These are phyloP conservation scores for Ophiostoma sp. DNA, from an alignment of 2,329 filamentous ascomycete species.

Conservation along the genomic window DNA sequence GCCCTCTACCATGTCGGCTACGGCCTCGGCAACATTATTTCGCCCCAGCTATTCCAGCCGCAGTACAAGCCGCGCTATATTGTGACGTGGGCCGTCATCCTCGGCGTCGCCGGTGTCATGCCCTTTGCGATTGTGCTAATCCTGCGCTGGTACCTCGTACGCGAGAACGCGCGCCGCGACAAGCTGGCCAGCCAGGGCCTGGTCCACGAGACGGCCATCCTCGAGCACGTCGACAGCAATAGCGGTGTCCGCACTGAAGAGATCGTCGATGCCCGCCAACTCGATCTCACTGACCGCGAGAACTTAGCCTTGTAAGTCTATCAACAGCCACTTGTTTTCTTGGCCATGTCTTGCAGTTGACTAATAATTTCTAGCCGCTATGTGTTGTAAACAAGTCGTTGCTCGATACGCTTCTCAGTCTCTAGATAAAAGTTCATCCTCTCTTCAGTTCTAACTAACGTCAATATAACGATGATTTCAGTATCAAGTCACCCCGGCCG, in stretches of 20 bases:
- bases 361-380: not conserved
- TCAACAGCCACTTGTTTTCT: too few species aligned
- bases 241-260: constrained; percentile 14
- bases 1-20: constrained; percentile 56
- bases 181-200: constrained; percentile 5
- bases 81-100: constrained; percentile 16
- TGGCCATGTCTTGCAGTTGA: not conserved
- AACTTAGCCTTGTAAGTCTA: constrained; percentile 22
- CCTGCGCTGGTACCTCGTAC: constrained; percentile 22
- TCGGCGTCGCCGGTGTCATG: not conserved
- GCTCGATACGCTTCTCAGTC: too few species aligned
- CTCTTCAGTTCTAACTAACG: too few species aligned
- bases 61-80: constrained; percentile 43
- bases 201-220: constrained; percentile 19
- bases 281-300: constrained; percentile 23
- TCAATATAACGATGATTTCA: too few species aligned
- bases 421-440: too few species aligned
- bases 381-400: too few species aligned
- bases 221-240: constrained; percentile 21
- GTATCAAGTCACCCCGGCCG: too few species aligned
- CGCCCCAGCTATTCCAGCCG: constrained; percentile 57
- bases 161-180: constrained; percentile 24
- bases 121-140: constrained; percentile 25
- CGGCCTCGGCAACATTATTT: constrained; percentile 55
- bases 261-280: constrained; percentile 20